Evolutionary conservation across 2,329 filamentous ascomycete species (phyloP).

Genomic region (Zasmidium angulare): DNA sequence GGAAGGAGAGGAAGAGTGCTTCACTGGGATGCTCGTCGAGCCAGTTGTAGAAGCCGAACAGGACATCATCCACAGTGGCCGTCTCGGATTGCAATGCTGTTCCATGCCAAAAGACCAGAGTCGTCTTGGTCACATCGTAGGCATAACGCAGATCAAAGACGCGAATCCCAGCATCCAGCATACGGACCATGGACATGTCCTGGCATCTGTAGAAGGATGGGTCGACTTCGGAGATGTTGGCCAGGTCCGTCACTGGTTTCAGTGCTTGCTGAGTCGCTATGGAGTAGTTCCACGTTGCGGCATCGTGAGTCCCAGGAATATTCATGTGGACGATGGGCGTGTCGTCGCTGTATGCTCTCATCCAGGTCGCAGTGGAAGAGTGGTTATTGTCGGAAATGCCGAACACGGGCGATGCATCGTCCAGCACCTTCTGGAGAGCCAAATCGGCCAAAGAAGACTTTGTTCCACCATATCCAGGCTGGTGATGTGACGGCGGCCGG

Average conservation of each 20-base stretch:
- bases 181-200: constrained; percentile 37
- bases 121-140: constrained; percentile 46
- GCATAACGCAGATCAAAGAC: constrained; percentile 55
- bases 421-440: constrained; percentile 45
- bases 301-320: constrained; percentile 54
- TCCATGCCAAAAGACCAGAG: constrained; percentile 52
- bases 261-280: constrained; percentile 44
- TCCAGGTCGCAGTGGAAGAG: constrained; percentile 43
- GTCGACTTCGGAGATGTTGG: constrained; percentile 36
- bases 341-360: constrained; percentile 45
- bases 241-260: constrained; percentile 41
- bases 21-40: constrained; percentile 49
- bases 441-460: constrained; percentile 30
- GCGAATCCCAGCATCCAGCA: constrained; percentile 49
- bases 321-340: constrained; percentile 49
- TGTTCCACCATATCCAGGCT: neutral
- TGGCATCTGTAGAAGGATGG: constrained; percentile 47
- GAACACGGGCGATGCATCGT: constrained; percentile 45
- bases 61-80: constrained; percentile 45
- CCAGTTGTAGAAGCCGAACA: constrained; percentile 52
- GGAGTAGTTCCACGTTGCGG: constrained; percentile 54
- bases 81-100: constrained; percentile 46
- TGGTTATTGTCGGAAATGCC: constrained; percentile 30
- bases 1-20: constrained; percentile 48
- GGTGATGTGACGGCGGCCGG: constrained; percentile 2